These are phyloP conservation scores for Heterobasidion parviporum DNA, from an alignment of 1,284 basidiomycete genomes.

Conservation along the genomic window DNA sequence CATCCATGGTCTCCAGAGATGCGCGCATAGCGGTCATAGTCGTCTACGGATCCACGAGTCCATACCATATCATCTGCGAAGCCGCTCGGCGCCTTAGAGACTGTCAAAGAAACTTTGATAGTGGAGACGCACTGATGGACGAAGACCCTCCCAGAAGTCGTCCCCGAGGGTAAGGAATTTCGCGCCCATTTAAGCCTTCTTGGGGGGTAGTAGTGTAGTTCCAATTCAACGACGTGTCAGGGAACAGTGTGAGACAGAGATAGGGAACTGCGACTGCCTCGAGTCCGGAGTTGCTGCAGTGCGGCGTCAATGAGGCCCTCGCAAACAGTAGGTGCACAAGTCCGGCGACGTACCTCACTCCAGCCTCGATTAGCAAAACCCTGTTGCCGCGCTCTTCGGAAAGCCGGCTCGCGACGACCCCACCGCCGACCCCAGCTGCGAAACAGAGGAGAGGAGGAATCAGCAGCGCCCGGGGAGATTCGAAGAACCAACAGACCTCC, in stretches of 20 bases:
- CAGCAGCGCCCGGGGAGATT: neutral
- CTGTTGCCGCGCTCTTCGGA: conserved; percentile 9
- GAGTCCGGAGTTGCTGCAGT: neutral
- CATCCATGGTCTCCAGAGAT: conserved; percentile 21
- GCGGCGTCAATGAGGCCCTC: neutral
- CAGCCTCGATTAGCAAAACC: conserved; percentile 17
- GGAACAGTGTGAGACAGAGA: neutral
- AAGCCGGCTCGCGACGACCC: conserved; percentile 13
- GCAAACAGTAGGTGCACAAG: neutral
- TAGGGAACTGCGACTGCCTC: neutral
- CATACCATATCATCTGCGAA: conserved; percentile 19
- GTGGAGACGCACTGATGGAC: conserved; percentile 4
- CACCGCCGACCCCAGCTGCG: conserved; percentile 11
- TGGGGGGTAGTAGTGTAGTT: conserved; percentile 24
- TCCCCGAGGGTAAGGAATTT: conserved; percentile 24
- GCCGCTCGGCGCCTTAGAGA: neutral
- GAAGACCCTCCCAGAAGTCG: conserved; percentile 29
- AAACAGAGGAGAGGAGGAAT: neutral
- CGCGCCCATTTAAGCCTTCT: conserved; percentile 14
- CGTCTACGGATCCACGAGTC: conserved; percentile 21
- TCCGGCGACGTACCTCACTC: neutral
- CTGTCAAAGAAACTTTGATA: neutral
- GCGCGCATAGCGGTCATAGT: conserved; percentile 19
- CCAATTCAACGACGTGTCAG: neutral
- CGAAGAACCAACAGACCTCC: neutral